Evolutionary conservation across 2,329 filamentous ascomycete genomes (phyloP).

Genomic region (Penicillium crustosum): DNA sequence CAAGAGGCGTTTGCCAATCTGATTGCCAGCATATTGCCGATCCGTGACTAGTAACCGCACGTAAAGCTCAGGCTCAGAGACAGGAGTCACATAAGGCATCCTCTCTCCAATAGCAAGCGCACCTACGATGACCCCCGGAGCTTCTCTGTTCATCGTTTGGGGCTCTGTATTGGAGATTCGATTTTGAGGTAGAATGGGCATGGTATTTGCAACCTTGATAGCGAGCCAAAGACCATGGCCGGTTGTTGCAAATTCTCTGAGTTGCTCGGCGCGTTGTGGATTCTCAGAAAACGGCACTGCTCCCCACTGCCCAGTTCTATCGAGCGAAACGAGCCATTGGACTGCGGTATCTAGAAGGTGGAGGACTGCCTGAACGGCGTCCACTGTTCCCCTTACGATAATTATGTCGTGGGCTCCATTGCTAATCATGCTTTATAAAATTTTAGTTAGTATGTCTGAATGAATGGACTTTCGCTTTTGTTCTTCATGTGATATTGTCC

Average conservation of each 20-base stretch:
- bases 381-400: constrained; percentile 9
- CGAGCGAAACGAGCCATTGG: constrained; percentile 14
- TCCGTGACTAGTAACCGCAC: constrained; percentile 15
- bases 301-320: constrained; percentile 17
- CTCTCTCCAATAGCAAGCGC: constrained; percentile 16
- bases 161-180: no score
- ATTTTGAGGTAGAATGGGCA: no score
- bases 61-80: constrained; percentile 18
- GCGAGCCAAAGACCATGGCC: constrained; percentile 17
- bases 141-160: background rate
- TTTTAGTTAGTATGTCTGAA: background rate
- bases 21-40: constrained; percentile 9
- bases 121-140: constrained; percentile 8
- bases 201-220: no score
- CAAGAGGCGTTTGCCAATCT: constrained; percentile 15
- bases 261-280: constrained; percentile 13
- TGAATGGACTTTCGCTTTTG: background rate
- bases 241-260: constrained; percentile 16
- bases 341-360: constrained; percentile 14
- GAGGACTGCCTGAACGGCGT: constrained; percentile 13
- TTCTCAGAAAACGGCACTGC: constrained; percentile 13
- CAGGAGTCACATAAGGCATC: constrained; percentile 14
- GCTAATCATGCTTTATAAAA: background rate
- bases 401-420: no score
- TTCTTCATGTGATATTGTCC: background rate